Conservation (phyloP, 768 basidiomycete genomes). For the Tulasnella sp. region DNA sequence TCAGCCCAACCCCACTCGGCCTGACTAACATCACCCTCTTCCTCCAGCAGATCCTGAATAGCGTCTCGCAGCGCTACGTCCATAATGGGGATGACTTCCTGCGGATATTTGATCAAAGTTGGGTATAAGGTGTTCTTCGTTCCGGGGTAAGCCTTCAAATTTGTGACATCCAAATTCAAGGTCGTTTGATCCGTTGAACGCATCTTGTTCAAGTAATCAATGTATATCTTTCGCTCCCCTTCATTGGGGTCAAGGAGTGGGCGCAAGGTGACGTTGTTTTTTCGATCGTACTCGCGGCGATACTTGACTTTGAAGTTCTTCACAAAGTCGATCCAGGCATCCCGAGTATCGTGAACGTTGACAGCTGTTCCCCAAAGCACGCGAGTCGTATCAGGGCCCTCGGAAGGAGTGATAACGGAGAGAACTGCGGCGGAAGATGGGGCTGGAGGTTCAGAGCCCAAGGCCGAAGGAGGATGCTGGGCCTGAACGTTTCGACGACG, state of each 20-base stretch:
- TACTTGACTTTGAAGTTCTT: slow-evolving; percentile 92
- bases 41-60: slow-evolving; percentile 80
- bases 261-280: slow-evolving; percentile 44
- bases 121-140: slow-evolving; percentile 64
- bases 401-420: slow-evolving; percentile 55
- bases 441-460: slow-evolving; percentile 47
- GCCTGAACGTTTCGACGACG: slow-evolving; percentile 37
- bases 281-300: slow-evolving; percentile 61
- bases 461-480: slow-evolving; percentile 34
- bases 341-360: slow-evolving; percentile 85
- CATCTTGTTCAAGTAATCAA: slow-evolving; percentile 74
- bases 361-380: slow-evolving; percentile 99
- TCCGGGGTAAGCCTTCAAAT: slow-evolving; percentile 79
- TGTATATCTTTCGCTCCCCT: slow-evolving; percentile 65
- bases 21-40: slow-evolving; percentile 57
- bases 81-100: slow-evolving; percentile 95
- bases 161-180: slow-evolving; percentile 82
- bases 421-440: slow-evolving; percentile 29
- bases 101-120: slow-evolving; percentile 88
- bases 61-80: slow-evolving; percentile 92
- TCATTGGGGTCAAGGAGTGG: slow-evolving; percentile 53
- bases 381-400: slow-evolving; percentile 75
- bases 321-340: slow-evolving; percentile 79
- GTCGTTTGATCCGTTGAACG: slow-evolving; percentile 87
- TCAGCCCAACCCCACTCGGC: slow-evolving; percentile 67